These are phyloP conservation scores for Colletotrichum magnum DNA, from an alignment of 2,329 filamentous ascomycete genomes.

Conservation along the genomic window DNA sequence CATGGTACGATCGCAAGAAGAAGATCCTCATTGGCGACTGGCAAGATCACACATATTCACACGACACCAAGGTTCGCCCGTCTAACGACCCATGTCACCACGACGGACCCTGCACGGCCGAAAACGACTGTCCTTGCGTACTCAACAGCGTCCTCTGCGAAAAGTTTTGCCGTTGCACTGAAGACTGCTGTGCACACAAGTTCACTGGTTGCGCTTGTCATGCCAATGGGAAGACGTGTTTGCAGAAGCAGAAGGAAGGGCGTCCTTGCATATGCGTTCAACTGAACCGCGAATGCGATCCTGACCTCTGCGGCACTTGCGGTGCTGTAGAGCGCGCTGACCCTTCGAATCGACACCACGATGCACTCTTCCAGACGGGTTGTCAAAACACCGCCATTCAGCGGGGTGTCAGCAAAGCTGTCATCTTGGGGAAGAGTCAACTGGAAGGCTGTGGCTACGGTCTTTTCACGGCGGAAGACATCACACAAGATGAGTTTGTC, in stretches of 20 bases:
- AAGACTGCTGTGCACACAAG: constrained; percentile 71
- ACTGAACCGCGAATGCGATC: constrained; percentile 85
- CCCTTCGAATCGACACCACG: constrained; percentile 74
- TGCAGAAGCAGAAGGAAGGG: constrained; percentile 67
- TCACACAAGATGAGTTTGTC: constrained; percentile 79
- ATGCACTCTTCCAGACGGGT: constrained; percentile 67
- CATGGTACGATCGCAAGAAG: constrained; percentile 70
- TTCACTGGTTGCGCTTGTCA: constrained; percentile 79
- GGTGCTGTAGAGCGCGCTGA: constrained; percentile 79
- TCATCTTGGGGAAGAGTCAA: constrained; percentile 78
- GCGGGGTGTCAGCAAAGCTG: constrained; percentile 74
- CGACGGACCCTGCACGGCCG: constrained; percentile 73
- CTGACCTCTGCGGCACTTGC: constrained; percentile 79
- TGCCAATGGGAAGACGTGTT: constrained; percentile 70
- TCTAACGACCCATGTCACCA: constrained; percentile 78
- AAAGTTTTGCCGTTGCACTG: constrained; percentile 77
- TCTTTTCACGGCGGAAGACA: constrained; percentile 78
- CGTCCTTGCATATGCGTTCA: constrained; percentile 78
- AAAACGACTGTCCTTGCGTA: constrained; percentile 74
- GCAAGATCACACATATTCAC: constrained; percentile 68
- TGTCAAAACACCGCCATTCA: constrained; percentile 84
- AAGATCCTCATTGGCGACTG: constrained; percentile 69
- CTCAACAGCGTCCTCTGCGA: constrained; percentile 76
- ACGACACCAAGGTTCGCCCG: constrained; percentile 69
- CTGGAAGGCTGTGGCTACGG: constrained; percentile 80